Base-by-base conservation (phyloP, 2,329 filamentous ascomycete genomes). In the Cordyceps tenuipes region DNA sequence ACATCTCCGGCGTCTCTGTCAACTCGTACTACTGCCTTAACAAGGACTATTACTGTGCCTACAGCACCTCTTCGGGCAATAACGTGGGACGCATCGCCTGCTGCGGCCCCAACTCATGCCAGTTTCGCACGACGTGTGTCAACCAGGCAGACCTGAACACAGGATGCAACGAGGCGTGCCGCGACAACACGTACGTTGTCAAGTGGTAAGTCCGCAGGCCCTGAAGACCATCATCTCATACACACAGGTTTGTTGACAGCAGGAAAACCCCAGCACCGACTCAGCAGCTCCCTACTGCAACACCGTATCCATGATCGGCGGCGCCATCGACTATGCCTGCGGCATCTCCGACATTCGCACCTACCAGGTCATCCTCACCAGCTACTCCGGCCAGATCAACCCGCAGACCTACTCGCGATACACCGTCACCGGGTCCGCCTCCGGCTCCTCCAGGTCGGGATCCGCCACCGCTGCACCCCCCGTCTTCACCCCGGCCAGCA, bases 281-380 rank as follows among this genome's bases (percentile, higher is more conserved):
- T 62, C 65, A 6, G 0, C 62, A 53, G 2, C 63, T 2, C 74
- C 73, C 0, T 80, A 70, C 63, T 81, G 79, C 69, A 77, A 76
- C 60, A 80, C 77, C 3, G 68, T 78, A 31, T 71, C 71, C 1
- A 79, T 78, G 64, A 66, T 70, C 3, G 70, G 69, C 19, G 71
- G 72, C 17, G 70, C 79, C 52, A 67, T 68, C 26, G 78, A 79
- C 64, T 81, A 73, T 63, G 78, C 72, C 67, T 81, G 79, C 66
- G 71, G 71, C 61, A 66, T 68, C 10, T 57, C 68, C 23, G 66
- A 63, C 53, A 66, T 71, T 48, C 72, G 71, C 3, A 72, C 68
- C 5, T 63, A 69, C 5, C 72, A 76, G 54, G 63, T 67, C 31
- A 71, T 75, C 2, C 66, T 67, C 26, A 80, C 78, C 2, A 77